A percentile compares a stretch with the other conserved stretches of the same genome.
phyloP scores from a whole-genome alignment of 129 eudicot species.

The Flaveria trinervia region DNA sequence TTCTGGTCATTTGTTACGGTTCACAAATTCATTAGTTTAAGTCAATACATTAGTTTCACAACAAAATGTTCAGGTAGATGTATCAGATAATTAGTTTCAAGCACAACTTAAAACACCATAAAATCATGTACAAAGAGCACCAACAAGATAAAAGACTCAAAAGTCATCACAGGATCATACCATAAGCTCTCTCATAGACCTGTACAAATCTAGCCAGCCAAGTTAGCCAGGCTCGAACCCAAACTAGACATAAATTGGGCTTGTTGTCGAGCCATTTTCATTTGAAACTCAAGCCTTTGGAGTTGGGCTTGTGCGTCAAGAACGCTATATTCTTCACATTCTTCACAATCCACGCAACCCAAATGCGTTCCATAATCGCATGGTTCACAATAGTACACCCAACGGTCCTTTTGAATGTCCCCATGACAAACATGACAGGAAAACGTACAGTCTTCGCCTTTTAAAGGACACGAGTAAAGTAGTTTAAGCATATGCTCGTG shows the following conservation, averaged over 20 bases:
- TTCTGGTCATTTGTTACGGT: no score
- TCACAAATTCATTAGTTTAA: no score
- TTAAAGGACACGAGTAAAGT: conserved; percentile 42
- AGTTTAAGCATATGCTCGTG: conserved; percentile 57
- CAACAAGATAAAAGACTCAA: no score
- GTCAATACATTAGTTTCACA: no score
- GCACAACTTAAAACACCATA: no score
- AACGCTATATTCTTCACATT: conserved; percentile 12
- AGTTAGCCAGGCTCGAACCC: conserved; percentile 38
- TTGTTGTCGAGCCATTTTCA: conserved; percentile 36
- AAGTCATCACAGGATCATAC: no score
- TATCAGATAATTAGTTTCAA: no score
- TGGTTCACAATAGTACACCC: conserved; percentile 58
- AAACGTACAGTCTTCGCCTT: conserved; percentile 27
- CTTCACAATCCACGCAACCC: conserved; percentile 52
- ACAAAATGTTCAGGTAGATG: no score
- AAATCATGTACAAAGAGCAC: no score
- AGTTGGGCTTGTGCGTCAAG: neutral
- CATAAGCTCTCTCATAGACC: no score
- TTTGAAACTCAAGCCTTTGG: conserved; percentile 40
- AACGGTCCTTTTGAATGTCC: conserved; percentile 50
- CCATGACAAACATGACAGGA: conserved; percentile 56
- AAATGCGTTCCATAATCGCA: conserved; percentile 66
- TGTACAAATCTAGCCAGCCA: conserved; percentile 22
- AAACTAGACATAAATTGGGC: conserved; percentile 37